Percentiles rank a stretch among this genome's conserved stretches.
phyloP scores from a whole-genome alignment of 306 rosid genomes.

The Vachellia pachyceras region DNA sequence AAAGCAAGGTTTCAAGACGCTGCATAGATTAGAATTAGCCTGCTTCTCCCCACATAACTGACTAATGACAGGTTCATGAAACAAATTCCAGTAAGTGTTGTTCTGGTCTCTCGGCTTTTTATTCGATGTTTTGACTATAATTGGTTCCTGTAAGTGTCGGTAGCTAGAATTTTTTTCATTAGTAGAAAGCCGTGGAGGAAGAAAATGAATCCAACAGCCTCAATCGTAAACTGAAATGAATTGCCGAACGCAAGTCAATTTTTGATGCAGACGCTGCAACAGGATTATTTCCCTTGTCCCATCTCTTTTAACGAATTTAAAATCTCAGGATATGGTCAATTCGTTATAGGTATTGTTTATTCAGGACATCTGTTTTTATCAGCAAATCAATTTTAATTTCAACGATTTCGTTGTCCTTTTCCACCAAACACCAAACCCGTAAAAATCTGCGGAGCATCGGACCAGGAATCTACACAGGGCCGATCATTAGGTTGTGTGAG shows the following conservation, averaged over 20 bases:
- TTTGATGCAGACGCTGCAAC: background rate
- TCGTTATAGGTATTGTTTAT: background rate
- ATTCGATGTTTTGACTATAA: background rate
- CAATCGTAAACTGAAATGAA: background rate
- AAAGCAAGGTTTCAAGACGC: background rate
- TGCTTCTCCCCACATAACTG: background rate
- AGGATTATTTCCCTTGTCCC: background rate
- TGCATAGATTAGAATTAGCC: background rate
- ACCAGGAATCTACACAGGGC: constrained; percentile 6
- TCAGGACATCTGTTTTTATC: background rate
- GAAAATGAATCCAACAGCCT: background rate
- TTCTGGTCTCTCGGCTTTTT: background rate
- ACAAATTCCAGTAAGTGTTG: background rate
- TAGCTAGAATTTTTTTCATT: background rate
- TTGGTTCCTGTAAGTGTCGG: background rate
- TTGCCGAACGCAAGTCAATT: background rate
- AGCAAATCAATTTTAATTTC: background rate
- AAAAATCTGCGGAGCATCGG: background rate
- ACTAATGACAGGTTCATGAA: background rate
- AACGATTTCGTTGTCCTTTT: background rate
- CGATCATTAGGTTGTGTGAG: constrained; percentile 32
- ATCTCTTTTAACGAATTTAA: background rate
- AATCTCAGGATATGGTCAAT: background rate
- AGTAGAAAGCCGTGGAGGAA: background rate
- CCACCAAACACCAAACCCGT: background rate